Percentiles rank a stretch among this genome's conserved stretches.
These are phyloP conservation scores for Pestalotiopsis sp. DNA, from an alignment of 2,329 filamentous ascomycete genomes.

Conservation along the genomic window DNA sequence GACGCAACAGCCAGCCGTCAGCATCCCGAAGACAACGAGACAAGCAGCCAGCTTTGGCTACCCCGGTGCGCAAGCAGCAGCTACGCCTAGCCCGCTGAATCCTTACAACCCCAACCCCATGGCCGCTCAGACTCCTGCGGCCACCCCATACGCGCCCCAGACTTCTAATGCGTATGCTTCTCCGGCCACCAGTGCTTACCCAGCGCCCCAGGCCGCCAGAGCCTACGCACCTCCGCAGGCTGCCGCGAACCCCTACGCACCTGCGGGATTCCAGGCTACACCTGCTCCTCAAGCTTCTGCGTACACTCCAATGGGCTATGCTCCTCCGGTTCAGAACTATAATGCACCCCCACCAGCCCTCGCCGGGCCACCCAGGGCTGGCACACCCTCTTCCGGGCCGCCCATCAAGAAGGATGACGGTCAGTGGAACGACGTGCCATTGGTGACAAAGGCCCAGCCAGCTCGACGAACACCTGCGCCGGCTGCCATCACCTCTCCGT, in stretches of 20 bases:
- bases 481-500: conserved; percentile 73
- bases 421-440: conserved; percentile 94
- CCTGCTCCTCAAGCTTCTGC: conserved; percentile 37
- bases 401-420: conserved; percentile 72
- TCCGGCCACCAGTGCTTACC: conserved; percentile 32
- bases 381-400: conserved; percentile 57
- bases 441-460: conserved; percentile 75
- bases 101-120: conserved; percentile 31
- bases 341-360: conserved; percentile 38
- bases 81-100: conserved; percentile 30
- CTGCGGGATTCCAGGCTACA: conserved; percentile 59
- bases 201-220: conserved; percentile 18
- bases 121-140: conserved; percentile 23
- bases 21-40: conserved; percentile 43
- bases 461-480: conserved; percentile 76
- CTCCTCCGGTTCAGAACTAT: conserved; percentile 33
- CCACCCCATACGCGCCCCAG: conserved; percentile 33
- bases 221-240: conserved; percentile 24
- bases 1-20: conserved; percentile 32
- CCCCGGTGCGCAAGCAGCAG: conserved; percentile 43
- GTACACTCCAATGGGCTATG: conserved; percentile 31
- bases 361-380: conserved; percentile 64
- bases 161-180: conserved; percentile 26
- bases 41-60: conserved; percentile 46
- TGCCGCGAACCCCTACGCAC: conserved; percentile 51